These are phyloP conservation scores for Drosera spatulata DNA, from an alignment of 179 eudicot species.

Conservation along the genomic window DNA sequence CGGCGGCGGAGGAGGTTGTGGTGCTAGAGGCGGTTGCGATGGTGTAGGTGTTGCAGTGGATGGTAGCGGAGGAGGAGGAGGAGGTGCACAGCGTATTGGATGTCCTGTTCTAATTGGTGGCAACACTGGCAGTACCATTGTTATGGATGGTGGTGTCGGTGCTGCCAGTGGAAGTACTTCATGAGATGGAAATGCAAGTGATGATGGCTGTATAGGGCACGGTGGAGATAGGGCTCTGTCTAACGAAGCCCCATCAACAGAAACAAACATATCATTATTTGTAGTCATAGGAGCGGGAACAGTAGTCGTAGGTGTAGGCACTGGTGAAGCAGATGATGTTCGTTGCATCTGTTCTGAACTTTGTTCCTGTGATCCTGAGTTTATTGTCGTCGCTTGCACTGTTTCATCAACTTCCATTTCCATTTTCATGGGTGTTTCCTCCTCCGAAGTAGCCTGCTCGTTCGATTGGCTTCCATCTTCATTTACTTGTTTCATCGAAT, in stretches of 20 bases:
- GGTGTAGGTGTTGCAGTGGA: slow-evolving; percentile 21
- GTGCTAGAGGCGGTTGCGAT: slow-evolving; percentile 28
- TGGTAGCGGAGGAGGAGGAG: slow-evolving; percentile 7
- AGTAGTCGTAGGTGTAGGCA: slow-evolving; percentile 6
- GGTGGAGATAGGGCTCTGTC: not conserved
- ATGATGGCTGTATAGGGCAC: not conserved
- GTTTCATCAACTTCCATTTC: slow-evolving; percentile 13
- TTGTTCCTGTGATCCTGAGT: slow-evolving; percentile 9
- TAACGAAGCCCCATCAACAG: not conserved
- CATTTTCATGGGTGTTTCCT: slow-evolving; percentile 12
- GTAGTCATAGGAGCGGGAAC: no score
- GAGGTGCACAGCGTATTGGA: slow-evolving; percentile 19
- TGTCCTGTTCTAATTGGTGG: slow-evolving; percentile 21
- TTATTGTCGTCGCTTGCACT: slow-evolving; percentile 5
- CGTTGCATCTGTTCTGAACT: not conserved
- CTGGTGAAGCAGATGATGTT: slow-evolving; percentile 5
- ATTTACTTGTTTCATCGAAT: not conserved
- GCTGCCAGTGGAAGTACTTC: slow-evolving; percentile 18
- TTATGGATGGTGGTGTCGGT: slow-evolving; percentile 10
- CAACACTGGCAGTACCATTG: slow-evolving; percentile 8
- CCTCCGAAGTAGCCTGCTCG: slow-evolving; percentile 5
- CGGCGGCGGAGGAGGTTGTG: slow-evolving; percentile 1
- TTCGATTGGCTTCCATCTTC: slow-evolving; percentile 7
- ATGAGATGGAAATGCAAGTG: slow-evolving; percentile 1
- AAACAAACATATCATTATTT: no score